Conservation (phyloP, 2,329 filamentous ascomycete genomes). For the Diaporthe nobilis region DNA sequence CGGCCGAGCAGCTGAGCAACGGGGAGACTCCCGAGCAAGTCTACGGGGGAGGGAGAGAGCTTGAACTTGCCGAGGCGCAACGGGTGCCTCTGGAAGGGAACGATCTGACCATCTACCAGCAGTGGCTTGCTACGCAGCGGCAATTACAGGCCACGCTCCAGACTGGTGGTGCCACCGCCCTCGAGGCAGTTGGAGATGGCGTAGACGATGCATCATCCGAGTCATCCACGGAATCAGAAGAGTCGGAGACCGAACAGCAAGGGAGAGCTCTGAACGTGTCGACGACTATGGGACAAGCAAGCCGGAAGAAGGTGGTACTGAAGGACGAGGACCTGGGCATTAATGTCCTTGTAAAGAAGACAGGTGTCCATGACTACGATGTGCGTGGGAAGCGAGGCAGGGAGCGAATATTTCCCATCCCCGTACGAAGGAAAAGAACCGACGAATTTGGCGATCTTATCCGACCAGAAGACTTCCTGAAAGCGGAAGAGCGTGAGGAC, state of each 20-base stretch:
- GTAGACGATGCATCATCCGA: slow-evolving; percentile 90
- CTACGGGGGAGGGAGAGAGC: slow-evolving; percentile 72
- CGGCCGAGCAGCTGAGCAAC: slow-evolving; percentile 67
- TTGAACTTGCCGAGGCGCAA: slow-evolving; percentile 73
- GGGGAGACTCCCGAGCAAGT: slow-evolving; percentile 76
- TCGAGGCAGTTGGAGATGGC: slow-evolving; percentile 80
- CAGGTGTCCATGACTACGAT: slow-evolving; percentile 93
- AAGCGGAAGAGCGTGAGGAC: slow-evolving; percentile 90
- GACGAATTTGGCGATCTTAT: slow-evolving; percentile 95
- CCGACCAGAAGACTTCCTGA: slow-evolving; percentile 91
- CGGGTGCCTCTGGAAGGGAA: slow-evolving; percentile 78
- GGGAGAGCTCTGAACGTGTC: slow-evolving; percentile 93
- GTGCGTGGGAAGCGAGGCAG: slow-evolving; percentile 91
- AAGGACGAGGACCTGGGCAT: slow-evolving; percentile 93
- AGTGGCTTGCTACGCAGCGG: slow-evolving; percentile 90
- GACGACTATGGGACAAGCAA: slow-evolving; percentile 85
- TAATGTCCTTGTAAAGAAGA: slow-evolving; percentile 89
- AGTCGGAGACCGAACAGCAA: slow-evolving; percentile 90
- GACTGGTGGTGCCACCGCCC: slow-evolving; percentile 73
- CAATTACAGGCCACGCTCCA: slow-evolving; percentile 88
- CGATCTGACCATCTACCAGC: slow-evolving; percentile 87
- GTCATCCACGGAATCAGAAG: slow-evolving; percentile 87
- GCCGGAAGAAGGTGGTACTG: slow-evolving; percentile 86
- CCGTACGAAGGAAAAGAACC: slow-evolving; percentile 81
- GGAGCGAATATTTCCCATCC: slow-evolving; percentile 92